Percentiles rank a stretch among this genome's conserved stretches.
Conservation (phyloP, 495 filamentous ascomycete genomes). For the Parathielavia appendiculata region DNA sequence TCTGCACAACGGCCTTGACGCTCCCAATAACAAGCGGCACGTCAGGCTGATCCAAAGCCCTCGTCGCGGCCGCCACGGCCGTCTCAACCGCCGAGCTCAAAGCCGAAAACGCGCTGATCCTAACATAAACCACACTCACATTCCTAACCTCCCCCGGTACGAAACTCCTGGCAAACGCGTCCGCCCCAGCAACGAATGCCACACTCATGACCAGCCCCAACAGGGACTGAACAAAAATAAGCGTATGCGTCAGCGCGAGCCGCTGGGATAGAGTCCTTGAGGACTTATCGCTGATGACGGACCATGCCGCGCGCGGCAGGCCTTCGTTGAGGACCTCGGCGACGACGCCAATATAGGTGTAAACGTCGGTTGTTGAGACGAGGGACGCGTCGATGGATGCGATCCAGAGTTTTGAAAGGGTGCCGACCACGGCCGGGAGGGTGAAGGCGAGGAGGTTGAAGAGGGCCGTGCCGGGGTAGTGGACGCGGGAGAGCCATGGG, state of each 20-base stretch:
- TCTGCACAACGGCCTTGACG: conserved; percentile 60
- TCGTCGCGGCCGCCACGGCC: conserved; percentile 55
- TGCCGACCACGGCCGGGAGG: conserved; percentile 64
- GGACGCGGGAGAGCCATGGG: neutral
- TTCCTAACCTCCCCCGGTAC: conserved; percentile 55
- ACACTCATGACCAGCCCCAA: conserved; percentile 59
- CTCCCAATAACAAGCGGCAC: conserved; percentile 65
- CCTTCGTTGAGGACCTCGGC: conserved; percentile 70
- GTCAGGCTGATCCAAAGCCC: conserved; percentile 67
- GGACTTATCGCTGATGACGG: conserved; percentile 62
- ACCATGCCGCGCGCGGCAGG: conserved; percentile 63
- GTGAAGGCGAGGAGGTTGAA: conserved; percentile 62
- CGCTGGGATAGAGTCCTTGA: conserved; percentile 50
- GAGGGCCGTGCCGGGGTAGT: conserved; percentile 53
- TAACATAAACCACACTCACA: conserved; percentile 58
- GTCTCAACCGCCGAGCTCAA: conserved; percentile 60
- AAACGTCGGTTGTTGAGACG: conserved; percentile 63
- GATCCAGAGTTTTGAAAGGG: conserved; percentile 70
- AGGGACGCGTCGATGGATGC: conserved; percentile 60
- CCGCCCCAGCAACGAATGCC: conserved; percentile 52
- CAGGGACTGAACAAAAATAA: conserved; percentile 54
- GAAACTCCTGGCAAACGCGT: conserved; percentile 54
- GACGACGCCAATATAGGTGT: conserved; percentile 56
- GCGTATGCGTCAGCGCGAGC: conserved; percentile 56
- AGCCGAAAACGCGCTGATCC: conserved; percentile 57